Conservation (phyloP, 495 filamentous ascomycete genomes). For the Podospora pseudocomata region DNA sequence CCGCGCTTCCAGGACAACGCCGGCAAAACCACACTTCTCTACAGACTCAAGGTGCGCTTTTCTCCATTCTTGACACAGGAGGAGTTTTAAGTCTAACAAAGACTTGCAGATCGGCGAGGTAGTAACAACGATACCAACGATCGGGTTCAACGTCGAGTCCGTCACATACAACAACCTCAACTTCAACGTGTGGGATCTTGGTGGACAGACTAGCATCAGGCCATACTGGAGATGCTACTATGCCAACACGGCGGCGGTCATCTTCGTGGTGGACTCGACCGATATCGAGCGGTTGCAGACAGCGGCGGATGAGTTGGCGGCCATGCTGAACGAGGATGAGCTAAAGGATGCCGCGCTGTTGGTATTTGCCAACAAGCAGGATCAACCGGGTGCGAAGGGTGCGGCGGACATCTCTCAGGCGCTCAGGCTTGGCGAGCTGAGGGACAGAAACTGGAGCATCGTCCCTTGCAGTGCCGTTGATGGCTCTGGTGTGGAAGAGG, state of each 20-base stretch:
- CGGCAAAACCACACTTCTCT: conserved; percentile 94
- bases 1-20: conserved; percentile 76
- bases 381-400: conserved; percentile 94
- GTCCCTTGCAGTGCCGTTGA: conserved; percentile 95
- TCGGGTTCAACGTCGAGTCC: conserved; percentile 98
- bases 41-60: conserved; percentile 79
- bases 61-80: background rate
- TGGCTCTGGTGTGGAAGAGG: conserved; percentile 87
- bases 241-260: conserved; percentile 97
- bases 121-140: conserved; percentile 97
- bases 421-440: conserved; percentile 78
- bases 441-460: conserved; percentile 98
- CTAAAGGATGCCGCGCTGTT: conserved; percentile 85
- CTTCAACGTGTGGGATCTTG: conserved; percentile 98
- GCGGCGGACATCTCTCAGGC: conserved; percentile 96
- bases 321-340: conserved; percentile 97
- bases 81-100: conserved; percentile 7
- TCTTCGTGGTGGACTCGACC: conserved; percentile 97
- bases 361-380: conserved; percentile 98
- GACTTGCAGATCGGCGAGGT: conserved; percentile 84
- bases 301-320: conserved; percentile 84
- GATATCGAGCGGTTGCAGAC: conserved; percentile 93
- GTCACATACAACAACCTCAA: conserved; percentile 97
- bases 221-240: conserved; percentile 99
- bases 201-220: conserved; percentile 92